These are phyloP conservation scores for Yamadazyma phyllophila DNA, from an alignment of 805 yeast species.

Conservation along the genomic window DNA sequence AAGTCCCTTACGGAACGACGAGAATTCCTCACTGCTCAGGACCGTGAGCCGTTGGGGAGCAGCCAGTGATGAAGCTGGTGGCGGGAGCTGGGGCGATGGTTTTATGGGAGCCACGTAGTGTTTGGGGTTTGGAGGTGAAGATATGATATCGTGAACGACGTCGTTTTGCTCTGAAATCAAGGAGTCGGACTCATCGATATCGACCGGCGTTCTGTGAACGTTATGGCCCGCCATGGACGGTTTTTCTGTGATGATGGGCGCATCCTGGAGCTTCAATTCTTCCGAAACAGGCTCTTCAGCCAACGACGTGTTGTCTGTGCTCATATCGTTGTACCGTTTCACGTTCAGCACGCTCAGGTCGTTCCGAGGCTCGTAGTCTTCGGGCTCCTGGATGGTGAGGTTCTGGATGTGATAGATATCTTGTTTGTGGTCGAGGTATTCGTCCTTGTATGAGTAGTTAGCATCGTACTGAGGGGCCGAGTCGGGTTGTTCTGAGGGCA, in stretches of 20 bases:
- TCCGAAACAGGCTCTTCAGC: conserved; percentile 3
- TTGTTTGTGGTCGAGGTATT: background rate
- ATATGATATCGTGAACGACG: conserved; percentile 3
- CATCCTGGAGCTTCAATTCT: conserved; percentile 16
- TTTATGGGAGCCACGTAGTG: conserved; percentile 18
- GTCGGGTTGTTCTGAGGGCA: background rate
- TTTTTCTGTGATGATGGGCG: conserved; percentile 15
- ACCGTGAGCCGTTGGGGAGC: conserved; percentile 25
- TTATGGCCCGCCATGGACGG: no score
- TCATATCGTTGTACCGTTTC: background rate
- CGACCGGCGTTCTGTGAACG: background rate
- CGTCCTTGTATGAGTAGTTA: background rate
- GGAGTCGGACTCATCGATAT: background rate
- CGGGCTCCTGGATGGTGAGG: background rate
- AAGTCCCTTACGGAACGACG: conserved; percentile 31
- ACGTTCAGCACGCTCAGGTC: conserved; percentile 4
- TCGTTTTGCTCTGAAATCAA: conserved; percentile 3
- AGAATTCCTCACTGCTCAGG: conserved; percentile 33
- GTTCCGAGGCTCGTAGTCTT: background rate
- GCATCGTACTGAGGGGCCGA: background rate
- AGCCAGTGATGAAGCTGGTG: conserved; percentile 29
- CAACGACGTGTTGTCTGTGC: conserved; percentile 9
- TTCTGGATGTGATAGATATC: background rate
- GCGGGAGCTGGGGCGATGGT: conserved; percentile 39
- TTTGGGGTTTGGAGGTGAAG: conserved; percentile 21